These are phyloP conservation scores for Apiospora kogelbergensis DNA, from an alignment of 2,329 filamentous ascomycete genomes.

Conservation along the genomic window DNA sequence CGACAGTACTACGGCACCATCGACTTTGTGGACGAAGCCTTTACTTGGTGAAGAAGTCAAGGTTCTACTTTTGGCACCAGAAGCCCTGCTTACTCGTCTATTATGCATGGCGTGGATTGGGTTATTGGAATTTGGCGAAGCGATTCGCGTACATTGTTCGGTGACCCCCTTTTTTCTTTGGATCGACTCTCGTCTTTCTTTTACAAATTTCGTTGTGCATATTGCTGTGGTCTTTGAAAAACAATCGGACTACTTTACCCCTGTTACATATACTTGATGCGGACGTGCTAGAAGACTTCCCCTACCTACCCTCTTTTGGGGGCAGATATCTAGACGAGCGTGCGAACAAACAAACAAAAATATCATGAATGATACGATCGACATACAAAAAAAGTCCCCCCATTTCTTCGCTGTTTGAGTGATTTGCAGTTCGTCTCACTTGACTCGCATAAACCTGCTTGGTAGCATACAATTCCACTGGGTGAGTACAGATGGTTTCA, in stretches of 20 bases:
- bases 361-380: constrained; percentile 2
- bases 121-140: not conserved
- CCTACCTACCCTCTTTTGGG: not conserved
- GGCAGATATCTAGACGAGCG: not conserved
- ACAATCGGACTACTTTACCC: not conserved
- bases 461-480: not conserved
- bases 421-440: not conserved
- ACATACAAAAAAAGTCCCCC: not conserved
- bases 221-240: not conserved
- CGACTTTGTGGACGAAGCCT: constrained; percentile 79
- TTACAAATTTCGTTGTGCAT: constrained; percentile 6
- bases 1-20: constrained; percentile 66
- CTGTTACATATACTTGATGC: constrained; percentile 2
- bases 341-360: constrained; percentile 2
- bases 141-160: not conserved
- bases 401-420: not conserved
- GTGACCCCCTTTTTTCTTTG: not conserved
- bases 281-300: not conserved
- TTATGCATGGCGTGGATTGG: not conserved
- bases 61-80: not conserved
- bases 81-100: not conserved
- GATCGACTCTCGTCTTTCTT: constrained; percentile 10
- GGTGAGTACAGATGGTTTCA: not conserved
- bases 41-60: constrained; percentile 51
- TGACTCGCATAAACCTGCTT: not conserved